Percentiles rank a stretch among this genome's conserved stretches.
phyloP scores from a whole-genome alignment of 306 rosid genomes.

The Fragaria vesca region DNA sequence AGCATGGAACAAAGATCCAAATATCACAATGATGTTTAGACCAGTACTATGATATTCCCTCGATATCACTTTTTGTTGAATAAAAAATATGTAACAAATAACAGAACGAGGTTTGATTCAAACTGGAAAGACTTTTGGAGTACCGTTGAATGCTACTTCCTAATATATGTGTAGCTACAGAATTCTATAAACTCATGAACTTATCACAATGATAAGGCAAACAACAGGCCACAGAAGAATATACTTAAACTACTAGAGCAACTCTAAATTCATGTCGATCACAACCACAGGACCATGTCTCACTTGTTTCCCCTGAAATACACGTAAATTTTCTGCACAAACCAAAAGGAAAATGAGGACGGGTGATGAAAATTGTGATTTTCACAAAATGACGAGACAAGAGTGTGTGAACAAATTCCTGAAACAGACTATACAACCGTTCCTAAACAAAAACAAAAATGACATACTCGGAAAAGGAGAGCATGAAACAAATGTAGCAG shows the following conservation, averaged over 20 bases:
- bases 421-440: not conserved
- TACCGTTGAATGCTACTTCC: not conserved
- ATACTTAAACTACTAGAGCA: constrained; percentile 37
- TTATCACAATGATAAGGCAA: not conserved
- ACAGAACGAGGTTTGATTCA: not conserved
- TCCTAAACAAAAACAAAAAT: not conserved
- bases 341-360: constrained; percentile 10
- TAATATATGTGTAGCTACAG: constrained; percentile 9
- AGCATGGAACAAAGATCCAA: not conserved
- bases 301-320: constrained; percentile 88
- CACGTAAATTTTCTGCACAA: constrained; percentile 86
- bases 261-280: constrained; percentile 18
- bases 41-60: not conserved
- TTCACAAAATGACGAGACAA: not conserved
- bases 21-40: not conserved
- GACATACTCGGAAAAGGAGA: not conserved
- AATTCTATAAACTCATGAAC: constrained; percentile 5
- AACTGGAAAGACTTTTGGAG: not conserved
- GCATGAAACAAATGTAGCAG: not conserved
- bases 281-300: constrained; percentile 30
- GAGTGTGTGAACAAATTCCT: not conserved
- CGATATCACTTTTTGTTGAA: not conserved
- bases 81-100: not conserved
- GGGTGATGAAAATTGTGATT: not conserved
- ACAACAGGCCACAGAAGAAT: constrained; percentile 29